Base-by-base conservation (phyloP, 1,139 yeast species). In the Candida pseudocylindracea region DNA sequence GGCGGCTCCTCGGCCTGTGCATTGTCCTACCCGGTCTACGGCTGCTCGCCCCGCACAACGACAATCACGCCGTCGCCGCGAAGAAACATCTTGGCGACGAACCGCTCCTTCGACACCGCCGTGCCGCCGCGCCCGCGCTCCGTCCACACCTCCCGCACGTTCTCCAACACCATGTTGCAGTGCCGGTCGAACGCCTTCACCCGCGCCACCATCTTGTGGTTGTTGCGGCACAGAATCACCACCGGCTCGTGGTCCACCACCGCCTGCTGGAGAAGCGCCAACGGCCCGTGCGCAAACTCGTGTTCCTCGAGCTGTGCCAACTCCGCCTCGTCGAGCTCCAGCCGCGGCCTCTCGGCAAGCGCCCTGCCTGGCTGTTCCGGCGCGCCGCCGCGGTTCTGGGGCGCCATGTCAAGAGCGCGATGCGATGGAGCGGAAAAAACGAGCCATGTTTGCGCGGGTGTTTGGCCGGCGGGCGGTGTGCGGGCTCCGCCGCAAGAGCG, bases 111-210 rank as follows among this genome's bases (percentile, higher is more conserved):
- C 36, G 79, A 60, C 7, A 75, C 64, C 1, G 72, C 60, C 45
- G 73, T 70, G 30, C 78, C 75, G 42, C 68, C 71, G 45, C 76
- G 75, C 2, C 88, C 85, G 42, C 72, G 72, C 43, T 81, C 93
- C 1, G 79, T 70, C 93, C 93, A 81, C 44, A 81, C 57, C 48
- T 88, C 98, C 48, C 79, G 81, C 30, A 88, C 96, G 44, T 83
- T 81, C 45, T 81, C 95, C 41, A 88, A 56, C 8, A 88, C 74
- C 76, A 88, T 69, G 50, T 88, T 88, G 39, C 94, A 76, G 51
- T 88, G 99, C 45, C 95, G 72, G 49, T 88, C 99, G 49, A 83
- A 91, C 0, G 96, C 96, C 47, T 79, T 78, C 33, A 88, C 91
- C 41, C 79, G 70, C 2, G 88, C 95, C 26, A 88, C 65, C 31